Evolutionary conservation across 1,284 basidiomycete genomes (phyloP), one percentile per base, ranked within the genome.

Genomic region (Meripilus lineatus): DNA sequence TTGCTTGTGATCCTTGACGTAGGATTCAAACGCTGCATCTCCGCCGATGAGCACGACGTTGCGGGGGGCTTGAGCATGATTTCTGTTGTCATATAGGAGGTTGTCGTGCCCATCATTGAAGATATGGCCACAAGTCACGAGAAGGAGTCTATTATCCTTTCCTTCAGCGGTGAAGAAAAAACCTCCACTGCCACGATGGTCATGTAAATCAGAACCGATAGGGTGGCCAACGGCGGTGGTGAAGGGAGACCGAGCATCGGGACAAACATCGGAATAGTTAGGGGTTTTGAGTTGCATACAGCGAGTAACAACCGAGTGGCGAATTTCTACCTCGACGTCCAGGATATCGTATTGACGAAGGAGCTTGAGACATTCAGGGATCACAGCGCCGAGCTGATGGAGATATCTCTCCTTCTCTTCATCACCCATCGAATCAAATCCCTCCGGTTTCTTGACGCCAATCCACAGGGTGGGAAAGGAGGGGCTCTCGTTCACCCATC

Each of bases 101-200:
- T 42, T n/a, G 2, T 42, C 34, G 14, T 11, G 14, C 14, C 34
- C 11, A 14, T 6, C 20, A 30, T 7, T 15, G 26, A 35, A 15
- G 25, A 42, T 30, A 21, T 42, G 40, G 18, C 40, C 6, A 35
- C 26, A 23, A 25, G 40, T 42, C 26, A 42, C 18, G 18, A 42
- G 40, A 17, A 42, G 23, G 40, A 42, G 18, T 14, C 28, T 20
- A 13, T 42, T 25, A 25, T 17, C 34, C 14, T 42, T 13, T 10
- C 32, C 28, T n/a, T n/a, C n/a, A 25, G 10, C 10, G 10, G 10
- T 30, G 28, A 30, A 10, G n/a, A 30, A 30, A 30, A 30, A 30
- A n/a, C 28, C 28, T 10, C 28, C 28, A 30, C 10, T 30, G n/a
- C 28, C 28, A 10, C n/a, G 10, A 30, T 10, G n/a, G n/a, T 10